phyloP scores from a whole-genome alignment of 352 stramenopile genomes.

The Blastocystis sp. region DNA sequence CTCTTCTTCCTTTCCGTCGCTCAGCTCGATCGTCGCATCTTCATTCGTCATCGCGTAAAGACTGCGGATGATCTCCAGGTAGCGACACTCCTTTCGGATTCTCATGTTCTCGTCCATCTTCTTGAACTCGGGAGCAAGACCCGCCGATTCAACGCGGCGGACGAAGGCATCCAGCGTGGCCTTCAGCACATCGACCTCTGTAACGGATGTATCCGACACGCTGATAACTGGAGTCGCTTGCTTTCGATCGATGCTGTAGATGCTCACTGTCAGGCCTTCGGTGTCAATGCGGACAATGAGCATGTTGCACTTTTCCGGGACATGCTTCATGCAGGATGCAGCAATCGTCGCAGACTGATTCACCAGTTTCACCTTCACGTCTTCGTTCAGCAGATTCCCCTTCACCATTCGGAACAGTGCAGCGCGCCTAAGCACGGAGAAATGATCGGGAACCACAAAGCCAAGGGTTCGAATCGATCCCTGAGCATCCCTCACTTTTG shows the following conservation, averaged over 20 bases:
- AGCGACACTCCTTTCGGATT: not conserved
- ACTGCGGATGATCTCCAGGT: not conserved
- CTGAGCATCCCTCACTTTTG: not conserved
- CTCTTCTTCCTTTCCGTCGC: not conserved
- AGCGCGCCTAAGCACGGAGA: not conserved
- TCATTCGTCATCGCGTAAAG: not conserved
- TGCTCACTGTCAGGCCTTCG: not conserved
- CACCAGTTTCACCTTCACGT: not conserved
- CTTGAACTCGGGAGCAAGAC: not conserved
- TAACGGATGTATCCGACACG: not conserved
- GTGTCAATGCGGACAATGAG: not conserved
- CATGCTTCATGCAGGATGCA: not conserved
- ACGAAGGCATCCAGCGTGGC: not conserved
- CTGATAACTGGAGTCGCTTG: not conserved
- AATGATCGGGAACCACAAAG: not conserved
- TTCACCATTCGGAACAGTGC: not conserved
- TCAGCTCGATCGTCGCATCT: not conserved
- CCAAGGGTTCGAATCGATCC: not conserved
- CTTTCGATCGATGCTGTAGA: not conserved
- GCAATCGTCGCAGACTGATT: not conserved
- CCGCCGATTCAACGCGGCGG: not conserved
- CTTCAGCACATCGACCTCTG: not conserved
- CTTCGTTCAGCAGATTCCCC: not conserved
- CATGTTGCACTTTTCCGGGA: not conserved
- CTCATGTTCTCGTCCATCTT: not conserved